Evolutionary conservation across 2,329 filamentous ascomycete species (phyloP), one percentile per base, ranked within the genome.

Genomic region (Xylariaceae sp.): DNA sequence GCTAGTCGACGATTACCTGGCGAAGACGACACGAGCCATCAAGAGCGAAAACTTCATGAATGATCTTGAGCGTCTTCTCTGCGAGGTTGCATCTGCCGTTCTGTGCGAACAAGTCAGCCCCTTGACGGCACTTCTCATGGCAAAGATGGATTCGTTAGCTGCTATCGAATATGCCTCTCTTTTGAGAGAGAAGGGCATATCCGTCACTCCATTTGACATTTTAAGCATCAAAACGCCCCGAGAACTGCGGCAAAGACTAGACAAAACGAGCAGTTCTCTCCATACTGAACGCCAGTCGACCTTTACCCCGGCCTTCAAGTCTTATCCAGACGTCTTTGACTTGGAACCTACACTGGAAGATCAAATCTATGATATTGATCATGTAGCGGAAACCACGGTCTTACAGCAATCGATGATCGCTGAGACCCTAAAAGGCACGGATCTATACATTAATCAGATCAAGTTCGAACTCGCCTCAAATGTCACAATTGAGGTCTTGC

Each of bases 371-470:
- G 57, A 72, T 2, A 62, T 78, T 8, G 73, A 78, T 39, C 72
- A 76, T 23, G 67, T 86, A n/a, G 70, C 80, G 15, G 80, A 80
- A 3, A 94, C 90, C 70, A 92, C 87, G 3, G 81, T 86, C 11
- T 77, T 94, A 8, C 92, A 97, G 67, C 76, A 81, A 15, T 86
- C 90, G 1, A 95, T 96, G 90, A 78, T 96, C 13, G 79, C 83
- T 0, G 90, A 96, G 74, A 92, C 90, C 0, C 73, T 79, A 2
- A 78, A 76, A 15, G 77, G 86, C 61, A 64, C 78, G 1, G 74
- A 73, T 51, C 80, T 86, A 6, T 96, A 97, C 70, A 89, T 88
- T 74, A 97, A 96, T 66, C 87, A 86, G 77, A 76, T 94, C 9
- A 82, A 88, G 65, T 71, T 95, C 1, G 76, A 82, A n/a, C 74